phyloP scores from a whole-genome alignment of 176 grass and related monocot genomes.

The Phoenix roebelenii region DNA sequence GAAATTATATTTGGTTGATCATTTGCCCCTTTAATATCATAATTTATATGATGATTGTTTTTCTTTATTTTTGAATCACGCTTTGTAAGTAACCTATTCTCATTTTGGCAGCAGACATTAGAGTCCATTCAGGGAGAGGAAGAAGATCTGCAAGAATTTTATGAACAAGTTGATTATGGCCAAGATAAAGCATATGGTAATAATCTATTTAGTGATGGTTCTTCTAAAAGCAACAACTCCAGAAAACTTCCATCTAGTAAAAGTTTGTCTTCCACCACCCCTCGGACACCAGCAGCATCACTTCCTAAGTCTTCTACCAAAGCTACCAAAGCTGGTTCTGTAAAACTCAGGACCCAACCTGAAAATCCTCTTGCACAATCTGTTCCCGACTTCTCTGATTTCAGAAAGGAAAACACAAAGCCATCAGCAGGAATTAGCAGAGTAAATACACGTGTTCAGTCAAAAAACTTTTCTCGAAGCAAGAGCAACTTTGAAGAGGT shows the following conservation, averaged over 20 bases:
- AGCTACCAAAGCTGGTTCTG: constrained; percentile 35
- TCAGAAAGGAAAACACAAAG: constrained; percentile 93
- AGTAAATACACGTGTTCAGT: constrained; percentile 35
- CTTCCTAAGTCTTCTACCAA: constrained; percentile 48
- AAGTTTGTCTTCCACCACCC: constrained; percentile 40
- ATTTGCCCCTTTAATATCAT: too few relatives aligned
- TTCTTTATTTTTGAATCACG: constrained; percentile 3
- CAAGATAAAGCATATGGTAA: constrained; percentile 36
- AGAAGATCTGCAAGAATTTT: constrained; percentile 33
- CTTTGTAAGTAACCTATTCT: constrained; percentile 12
- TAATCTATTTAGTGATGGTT: constrained; percentile 69
- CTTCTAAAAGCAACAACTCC: constrained; percentile 67
- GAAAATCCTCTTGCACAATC: constrained; percentile 80
- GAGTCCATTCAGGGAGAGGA: constrained; percentile 54
- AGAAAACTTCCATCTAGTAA: constrained; percentile 55
- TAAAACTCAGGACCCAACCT: constrained; percentile 38
- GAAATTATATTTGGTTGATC: too few relatives aligned
- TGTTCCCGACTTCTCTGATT: constrained; percentile 74
- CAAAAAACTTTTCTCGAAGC: constrained; percentile 56
- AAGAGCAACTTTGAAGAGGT: constrained; percentile 74
- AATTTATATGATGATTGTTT: constrained; percentile 12
- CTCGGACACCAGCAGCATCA: constrained; percentile 38
- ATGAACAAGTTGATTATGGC: constrained; percentile 6
- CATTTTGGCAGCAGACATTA: constrained; percentile 38
- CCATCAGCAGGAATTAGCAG: constrained; percentile 53